Percentiles rank a stretch among this genome's conserved stretches.
These are phyloP conservation scores for Schizophyllum amplum DNA, from an alignment of 1,284 basidiomycete species.

Conservation along the genomic window DNA sequence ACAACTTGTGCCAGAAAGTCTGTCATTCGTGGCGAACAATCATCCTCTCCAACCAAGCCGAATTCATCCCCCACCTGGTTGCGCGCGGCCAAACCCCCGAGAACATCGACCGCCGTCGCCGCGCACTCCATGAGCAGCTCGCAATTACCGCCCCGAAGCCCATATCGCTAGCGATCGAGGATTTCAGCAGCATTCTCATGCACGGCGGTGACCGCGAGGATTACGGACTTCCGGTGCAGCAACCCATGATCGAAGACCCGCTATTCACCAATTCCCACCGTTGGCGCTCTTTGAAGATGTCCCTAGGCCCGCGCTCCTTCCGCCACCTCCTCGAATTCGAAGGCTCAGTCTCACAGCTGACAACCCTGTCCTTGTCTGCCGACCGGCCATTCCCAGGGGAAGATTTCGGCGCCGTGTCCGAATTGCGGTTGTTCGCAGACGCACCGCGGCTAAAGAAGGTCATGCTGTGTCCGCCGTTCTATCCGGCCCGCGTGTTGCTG, in stretches of 20 bases:
- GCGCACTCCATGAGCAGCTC: neutral
- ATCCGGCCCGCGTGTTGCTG: neutral
- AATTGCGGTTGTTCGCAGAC: neutral
- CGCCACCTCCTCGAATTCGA: neutral
- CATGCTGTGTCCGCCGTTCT: neutral
- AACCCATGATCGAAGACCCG: neutral
- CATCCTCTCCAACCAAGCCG: neutral
- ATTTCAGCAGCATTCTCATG: neutral
- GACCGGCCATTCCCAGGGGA: neutral
- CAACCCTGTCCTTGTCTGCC: neutral
- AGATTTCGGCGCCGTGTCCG: neutral
- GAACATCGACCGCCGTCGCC: neutral
- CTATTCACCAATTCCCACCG: neutral
- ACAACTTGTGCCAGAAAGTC: neutral
- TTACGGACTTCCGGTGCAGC: neutral
- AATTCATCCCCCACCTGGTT: neutral
- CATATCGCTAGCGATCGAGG: neutral
- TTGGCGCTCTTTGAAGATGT: neutral
- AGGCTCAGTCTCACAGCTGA: neutral
- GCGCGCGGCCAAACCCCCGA: neutral
- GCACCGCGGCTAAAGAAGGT: neutral
- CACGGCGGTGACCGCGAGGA: neutral
- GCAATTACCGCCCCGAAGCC: neutral
- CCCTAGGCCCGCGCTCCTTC: neutral
- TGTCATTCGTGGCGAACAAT: neutral